Evolutionary conservation across 1,284 basidiomycete genomes (phyloP).

Genomic region (Xerocomus minutiporus): DNA sequence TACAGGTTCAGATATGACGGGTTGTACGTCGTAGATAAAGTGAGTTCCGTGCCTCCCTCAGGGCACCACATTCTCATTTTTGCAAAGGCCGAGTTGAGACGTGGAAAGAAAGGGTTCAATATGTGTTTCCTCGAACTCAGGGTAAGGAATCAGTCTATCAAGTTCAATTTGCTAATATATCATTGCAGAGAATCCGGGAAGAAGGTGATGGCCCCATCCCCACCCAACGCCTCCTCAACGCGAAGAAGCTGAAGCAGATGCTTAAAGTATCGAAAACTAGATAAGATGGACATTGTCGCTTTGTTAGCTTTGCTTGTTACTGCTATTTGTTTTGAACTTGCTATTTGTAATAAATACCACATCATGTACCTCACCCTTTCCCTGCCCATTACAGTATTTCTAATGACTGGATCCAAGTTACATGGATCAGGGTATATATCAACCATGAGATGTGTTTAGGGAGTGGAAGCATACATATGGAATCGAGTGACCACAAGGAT

Average conservation of each 20-base stretch:
- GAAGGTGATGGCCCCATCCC: constrained; percentile 20
- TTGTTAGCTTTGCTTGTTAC: background rate
- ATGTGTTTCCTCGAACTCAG: constrained; percentile 33
- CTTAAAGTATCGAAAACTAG: background rate
- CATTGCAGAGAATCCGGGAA: constrained; percentile 23
- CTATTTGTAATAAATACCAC: constrained; percentile 4
- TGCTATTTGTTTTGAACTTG: constrained; percentile 7
- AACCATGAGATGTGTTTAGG: constrained; percentile 11
- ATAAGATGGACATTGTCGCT: background rate
- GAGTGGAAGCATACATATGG: constrained; percentile 9
- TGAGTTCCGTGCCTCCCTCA: constrained; percentile 5
- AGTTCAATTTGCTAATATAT: background rate
- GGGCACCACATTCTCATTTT: constrained; percentile 1
- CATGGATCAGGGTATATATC: constrained; percentile 15
- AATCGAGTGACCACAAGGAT: constrained; percentile 7
- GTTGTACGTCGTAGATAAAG: constrained; percentile 38
- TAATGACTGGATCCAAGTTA: constrained; percentile 3
- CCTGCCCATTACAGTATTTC: background rate
- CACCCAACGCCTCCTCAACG: constrained; percentile 20
- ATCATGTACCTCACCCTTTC: background rate
- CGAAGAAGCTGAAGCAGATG: constrained; percentile 12
- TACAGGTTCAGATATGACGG: constrained; percentile 45
- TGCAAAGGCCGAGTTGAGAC: constrained; percentile 15
- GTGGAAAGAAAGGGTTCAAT: constrained; percentile 16
- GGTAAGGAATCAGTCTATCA: constrained; percentile 10